A percentile compares a stretch with the other conserved stretches of the same genome.
Evolutionary conservation across 768 basidiomycete genomes (phyloP).

Genomic region (Rubroboletus satanas): DNA sequence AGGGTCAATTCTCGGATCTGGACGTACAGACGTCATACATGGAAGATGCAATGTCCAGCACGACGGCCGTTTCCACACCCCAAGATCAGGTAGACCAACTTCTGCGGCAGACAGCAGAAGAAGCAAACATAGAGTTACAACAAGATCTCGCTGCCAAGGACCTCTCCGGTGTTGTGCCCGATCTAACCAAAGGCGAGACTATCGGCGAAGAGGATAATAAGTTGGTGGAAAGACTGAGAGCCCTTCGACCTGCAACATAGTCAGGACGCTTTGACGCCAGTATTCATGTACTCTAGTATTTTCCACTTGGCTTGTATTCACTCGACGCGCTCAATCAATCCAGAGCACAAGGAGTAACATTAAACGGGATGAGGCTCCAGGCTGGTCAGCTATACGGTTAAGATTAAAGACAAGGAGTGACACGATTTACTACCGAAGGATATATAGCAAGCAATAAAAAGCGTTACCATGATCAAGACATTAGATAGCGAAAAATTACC

Average conservation of each 20-base stretch:
- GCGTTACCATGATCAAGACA: conserved; percentile 11
- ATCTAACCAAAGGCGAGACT: conserved; percentile 48
- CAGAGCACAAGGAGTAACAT: conserved; percentile 7
- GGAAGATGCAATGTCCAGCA: conserved; percentile 94
- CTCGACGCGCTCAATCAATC: not conserved
- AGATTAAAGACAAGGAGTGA: conserved; percentile 12
- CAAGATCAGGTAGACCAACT: conserved; percentile 96
- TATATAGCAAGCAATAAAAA: conserved; percentile 19
- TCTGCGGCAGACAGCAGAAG: conserved; percentile 92
- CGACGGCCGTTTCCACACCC: conserved; percentile 89
- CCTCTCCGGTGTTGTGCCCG: conserved; percentile 51
- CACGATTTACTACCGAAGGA: conserved; percentile 7
- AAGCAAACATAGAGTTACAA: conserved; percentile 91
- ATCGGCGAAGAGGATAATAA: conserved; percentile 73
- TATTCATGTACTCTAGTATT: conserved; percentile 11
- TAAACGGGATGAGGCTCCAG: conserved; percentile 8
- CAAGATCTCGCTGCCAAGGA: conserved; percentile 79
- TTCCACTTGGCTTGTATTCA: not conserved
- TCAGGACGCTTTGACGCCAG: not conserved
- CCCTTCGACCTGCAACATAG: conserved; percentile 74
- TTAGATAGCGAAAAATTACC: conserved; percentile 29
- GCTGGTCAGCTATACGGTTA: conserved; percentile 1
- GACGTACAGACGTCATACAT: conserved; percentile 98
- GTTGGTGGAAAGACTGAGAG: conserved; percentile 84
- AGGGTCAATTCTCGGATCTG: conserved; percentile 90